Evolutionary conservation across 2,329 filamentous ascomycete genomes (phyloP).

Genomic region (Davidsoniella neocaledoniae): DNA sequence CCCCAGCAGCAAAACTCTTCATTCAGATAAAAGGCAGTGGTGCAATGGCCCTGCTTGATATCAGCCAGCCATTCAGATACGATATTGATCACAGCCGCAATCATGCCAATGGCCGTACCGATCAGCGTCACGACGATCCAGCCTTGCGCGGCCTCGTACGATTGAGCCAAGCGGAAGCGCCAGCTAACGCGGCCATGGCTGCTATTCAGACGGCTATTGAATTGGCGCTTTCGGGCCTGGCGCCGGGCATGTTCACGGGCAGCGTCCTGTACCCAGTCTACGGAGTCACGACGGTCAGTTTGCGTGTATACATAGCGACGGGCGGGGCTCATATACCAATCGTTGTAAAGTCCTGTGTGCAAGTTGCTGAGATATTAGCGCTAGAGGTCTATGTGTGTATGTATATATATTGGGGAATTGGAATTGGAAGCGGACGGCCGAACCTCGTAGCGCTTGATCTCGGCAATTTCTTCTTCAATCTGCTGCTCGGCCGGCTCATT

Average conservation of each 20-base stretch:
- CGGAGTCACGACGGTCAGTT: neutral
- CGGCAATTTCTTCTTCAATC: constrained; percentile 86
- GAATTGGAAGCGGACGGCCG: constrained; percentile 13
- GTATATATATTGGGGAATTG: neutral
- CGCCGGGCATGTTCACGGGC: constrained; percentile 74
- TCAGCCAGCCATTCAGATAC: constrained; percentile 94
- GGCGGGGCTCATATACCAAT: constrained; percentile 40
- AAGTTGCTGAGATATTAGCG: constrained; percentile 6
- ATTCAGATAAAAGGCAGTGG: constrained; percentile 90
- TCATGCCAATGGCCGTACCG: constrained; percentile 79
- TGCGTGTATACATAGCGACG: neutral
- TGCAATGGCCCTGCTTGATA: constrained; percentile 90
- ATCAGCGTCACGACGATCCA: constrained; percentile 97
- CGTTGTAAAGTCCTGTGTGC: constrained; percentile 66
- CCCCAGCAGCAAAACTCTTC: constrained; percentile 98
- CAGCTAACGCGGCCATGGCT: constrained; percentile 55
- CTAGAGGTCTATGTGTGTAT: too few species aligned
- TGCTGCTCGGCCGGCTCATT: constrained; percentile 33
- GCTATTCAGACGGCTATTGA: constrained; percentile 44
- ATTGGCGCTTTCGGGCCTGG: constrained; percentile 55
- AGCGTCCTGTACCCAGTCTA: constrained; percentile 96
- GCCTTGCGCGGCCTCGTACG: constrained; percentile 89
- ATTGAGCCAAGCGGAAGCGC: constrained; percentile 65
- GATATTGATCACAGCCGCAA: constrained; percentile 86
- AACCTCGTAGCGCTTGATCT: constrained; percentile 93